Conservation (phyloP, 2,329 filamentous ascomycete genomes). For the Talaromyces sp. region DNA sequence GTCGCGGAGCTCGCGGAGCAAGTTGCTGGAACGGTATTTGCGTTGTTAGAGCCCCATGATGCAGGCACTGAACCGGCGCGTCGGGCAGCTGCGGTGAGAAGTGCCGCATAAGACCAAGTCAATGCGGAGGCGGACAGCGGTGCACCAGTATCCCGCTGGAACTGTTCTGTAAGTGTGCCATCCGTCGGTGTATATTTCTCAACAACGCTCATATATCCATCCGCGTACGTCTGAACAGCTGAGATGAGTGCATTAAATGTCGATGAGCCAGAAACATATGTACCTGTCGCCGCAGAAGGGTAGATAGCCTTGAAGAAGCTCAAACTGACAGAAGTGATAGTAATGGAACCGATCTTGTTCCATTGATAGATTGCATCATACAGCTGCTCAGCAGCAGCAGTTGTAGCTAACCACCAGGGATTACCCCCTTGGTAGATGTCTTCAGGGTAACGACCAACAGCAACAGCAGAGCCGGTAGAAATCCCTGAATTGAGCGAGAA, state of each 20-base stretch:
- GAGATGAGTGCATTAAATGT: conserved; percentile 44
- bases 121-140: conserved; percentile 34
- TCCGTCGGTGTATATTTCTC: conserved; percentile 25
- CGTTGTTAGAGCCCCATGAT: conserved; percentile 20
- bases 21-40: conserved; percentile 18
- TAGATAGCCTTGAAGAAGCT: conserved; percentile 66
- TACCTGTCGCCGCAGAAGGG: conserved; percentile 54
- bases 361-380: conserved; percentile 71
- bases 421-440: conserved; percentile 72
- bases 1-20: conserved; percentile 24
- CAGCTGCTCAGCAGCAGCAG: conserved; percentile 71
- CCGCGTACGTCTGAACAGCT: conserved; percentile 58
- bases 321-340: conserved; percentile 60
- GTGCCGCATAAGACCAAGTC: conserved; percentile 41
- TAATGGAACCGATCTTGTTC: conserved; percentile 59
- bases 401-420: conserved; percentile 71
- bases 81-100: conserved; percentile 28
- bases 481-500: conserved; percentile 67
- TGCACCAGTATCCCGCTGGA: conserved; percentile 28
- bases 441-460: conserved; percentile 64
- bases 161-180: conserved; percentile 34
- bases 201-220: conserved; percentile 47
- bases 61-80: conserved; percentile 20
- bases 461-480: conserved; percentile 53
- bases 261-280: conserved; percentile 62